Conservation (phyloP, 202 grass and related monocot species). For the Bolboschoenoplectus hybrid region DNA sequence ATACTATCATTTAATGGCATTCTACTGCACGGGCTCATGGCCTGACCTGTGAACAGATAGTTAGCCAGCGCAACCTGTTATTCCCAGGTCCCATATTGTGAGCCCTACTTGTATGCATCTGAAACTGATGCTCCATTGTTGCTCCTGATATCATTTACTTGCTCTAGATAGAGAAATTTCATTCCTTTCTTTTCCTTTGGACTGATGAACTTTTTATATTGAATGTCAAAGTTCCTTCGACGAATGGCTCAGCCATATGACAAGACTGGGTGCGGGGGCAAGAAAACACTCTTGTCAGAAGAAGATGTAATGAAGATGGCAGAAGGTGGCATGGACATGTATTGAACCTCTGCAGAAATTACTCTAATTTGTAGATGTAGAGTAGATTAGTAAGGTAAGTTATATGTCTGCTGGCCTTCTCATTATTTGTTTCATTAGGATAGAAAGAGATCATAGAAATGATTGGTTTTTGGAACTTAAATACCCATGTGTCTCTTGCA, state of each 20-base stretch:
- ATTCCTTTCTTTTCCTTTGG: neutral
- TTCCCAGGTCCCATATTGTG: neutral
- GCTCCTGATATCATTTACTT: conserved; percentile 3
- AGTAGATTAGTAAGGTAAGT: neutral
- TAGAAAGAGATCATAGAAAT: neutral
- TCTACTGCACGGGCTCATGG: neutral
- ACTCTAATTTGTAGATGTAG: conserved; percentile 14
- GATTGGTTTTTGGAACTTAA: neutral
- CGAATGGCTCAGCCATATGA: conserved; percentile 96
- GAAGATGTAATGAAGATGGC: conserved; percentile 79
- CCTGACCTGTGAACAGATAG: conserved; percentile 3
- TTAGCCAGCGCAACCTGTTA: neutral
- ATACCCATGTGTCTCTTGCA: neutral
- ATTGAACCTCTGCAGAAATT: conserved; percentile 30
- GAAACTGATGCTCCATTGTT: neutral
- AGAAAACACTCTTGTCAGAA: conserved; percentile 80
- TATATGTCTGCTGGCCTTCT: neutral
- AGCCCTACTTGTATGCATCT: conserved; percentile 9
- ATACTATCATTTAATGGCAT: neutral
- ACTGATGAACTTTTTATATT: conserved; percentile 10
- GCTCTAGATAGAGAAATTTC: neutral
- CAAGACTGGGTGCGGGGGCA: conserved; percentile 58
- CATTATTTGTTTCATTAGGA: neutral
- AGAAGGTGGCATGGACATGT: conserved; percentile 61
- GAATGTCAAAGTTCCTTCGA: conserved; percentile 65